Percentiles rank a stretch among this genome's conserved stretches.
These are phyloP conservation scores for Cicer yamashitae DNA, from an alignment of 306 rosid genomes.

Conservation along the genomic window DNA sequence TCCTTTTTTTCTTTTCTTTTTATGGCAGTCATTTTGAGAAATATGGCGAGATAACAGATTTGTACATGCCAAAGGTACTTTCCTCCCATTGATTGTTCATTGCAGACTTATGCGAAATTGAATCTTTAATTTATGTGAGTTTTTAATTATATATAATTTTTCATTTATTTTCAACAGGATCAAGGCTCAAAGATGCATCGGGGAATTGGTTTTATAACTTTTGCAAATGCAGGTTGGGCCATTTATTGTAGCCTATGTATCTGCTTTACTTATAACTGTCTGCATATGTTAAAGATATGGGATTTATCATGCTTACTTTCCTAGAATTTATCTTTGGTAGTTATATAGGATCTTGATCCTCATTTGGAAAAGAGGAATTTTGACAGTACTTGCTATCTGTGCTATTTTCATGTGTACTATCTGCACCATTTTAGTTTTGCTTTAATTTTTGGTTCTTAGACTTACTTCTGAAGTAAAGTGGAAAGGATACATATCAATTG, in stretches of 20 bases:
- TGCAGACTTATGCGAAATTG: constrained; percentile 1
- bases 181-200: constrained; percentile 94
- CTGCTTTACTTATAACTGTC: constrained; percentile 15
- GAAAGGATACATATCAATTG: constrained; percentile 18
- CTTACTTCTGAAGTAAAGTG: constrained; percentile 4
- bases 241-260: constrained; percentile 25
- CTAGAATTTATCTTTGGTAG: neutral
- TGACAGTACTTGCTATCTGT: constrained; percentile 1
- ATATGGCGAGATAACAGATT: constrained; percentile 97
- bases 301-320: neutral
- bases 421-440: neutral
- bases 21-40: constrained; percentile 92
- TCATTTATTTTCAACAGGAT: constrained; percentile 62
- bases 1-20: constrained; percentile 8
- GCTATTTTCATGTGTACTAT: constrained; percentile 9
- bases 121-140: constrained; percentile 2
- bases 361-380: constrained; percentile 22
- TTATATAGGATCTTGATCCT: constrained; percentile 22
- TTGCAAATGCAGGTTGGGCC: constrained; percentile 84
- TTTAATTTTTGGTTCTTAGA: constrained; percentile 23
- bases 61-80: constrained; percentile 98
- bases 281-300: constrained; percentile 15
- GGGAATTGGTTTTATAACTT: constrained; percentile 97
- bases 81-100: constrained; percentile 24
- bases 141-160: constrained; percentile 12